A percentile compares a stretch with the other conserved stretches of the same genome.
Evolutionary conservation across 1,284 basidiomycete genomes (phyloP).

Genomic region (Abortiporus biennis): DNA sequence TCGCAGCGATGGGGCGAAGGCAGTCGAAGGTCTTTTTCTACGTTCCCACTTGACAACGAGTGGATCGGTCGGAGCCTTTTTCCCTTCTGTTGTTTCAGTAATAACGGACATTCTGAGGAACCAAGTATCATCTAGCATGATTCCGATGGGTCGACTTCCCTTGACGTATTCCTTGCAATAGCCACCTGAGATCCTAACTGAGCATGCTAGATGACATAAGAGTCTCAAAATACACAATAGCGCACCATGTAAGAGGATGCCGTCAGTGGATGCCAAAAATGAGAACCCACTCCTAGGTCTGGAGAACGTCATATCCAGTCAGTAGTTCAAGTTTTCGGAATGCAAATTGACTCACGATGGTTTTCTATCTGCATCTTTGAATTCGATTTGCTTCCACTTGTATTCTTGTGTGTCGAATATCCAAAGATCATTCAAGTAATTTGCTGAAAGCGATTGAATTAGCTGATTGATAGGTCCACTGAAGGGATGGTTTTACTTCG

Average conservation of each 20-base stretch:
- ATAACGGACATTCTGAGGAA: conserved; percentile 63
- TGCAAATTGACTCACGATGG: conserved; percentile 53
- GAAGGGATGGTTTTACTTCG: conserved; percentile 42
- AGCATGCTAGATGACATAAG: neutral
- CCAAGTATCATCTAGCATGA: conserved; percentile 92
- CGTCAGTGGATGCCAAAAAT: conserved; percentile 76
- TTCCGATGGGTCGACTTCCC: conserved; percentile 80
- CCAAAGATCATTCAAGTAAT: conserved; percentile 87
- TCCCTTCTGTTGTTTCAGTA: conserved; percentile 17
- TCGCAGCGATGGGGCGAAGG: conserved; percentile 67
- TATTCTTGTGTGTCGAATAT: conserved; percentile 85
- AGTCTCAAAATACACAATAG: conserved; percentile 1
- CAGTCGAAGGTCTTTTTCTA: conserved; percentile 66
- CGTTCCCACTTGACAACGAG: conserved; percentile 79
- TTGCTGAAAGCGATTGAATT: conserved; percentile 38
- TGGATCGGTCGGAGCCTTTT: conserved; percentile 36
- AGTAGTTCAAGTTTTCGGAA: neutral
- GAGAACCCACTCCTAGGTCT: conserved; percentile 87
- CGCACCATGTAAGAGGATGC: conserved; percentile 77
- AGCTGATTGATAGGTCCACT: neutral
- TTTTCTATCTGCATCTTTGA: conserved; percentile 59
- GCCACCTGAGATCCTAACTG: conserved; percentile 44
- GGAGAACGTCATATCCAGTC: neutral
- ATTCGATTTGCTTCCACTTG: conserved; percentile 80
- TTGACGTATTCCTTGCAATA: conserved; percentile 92